phyloP scores from a whole-genome alignment of 345 rosid genomes.

The Microcos paniculata region DNA sequence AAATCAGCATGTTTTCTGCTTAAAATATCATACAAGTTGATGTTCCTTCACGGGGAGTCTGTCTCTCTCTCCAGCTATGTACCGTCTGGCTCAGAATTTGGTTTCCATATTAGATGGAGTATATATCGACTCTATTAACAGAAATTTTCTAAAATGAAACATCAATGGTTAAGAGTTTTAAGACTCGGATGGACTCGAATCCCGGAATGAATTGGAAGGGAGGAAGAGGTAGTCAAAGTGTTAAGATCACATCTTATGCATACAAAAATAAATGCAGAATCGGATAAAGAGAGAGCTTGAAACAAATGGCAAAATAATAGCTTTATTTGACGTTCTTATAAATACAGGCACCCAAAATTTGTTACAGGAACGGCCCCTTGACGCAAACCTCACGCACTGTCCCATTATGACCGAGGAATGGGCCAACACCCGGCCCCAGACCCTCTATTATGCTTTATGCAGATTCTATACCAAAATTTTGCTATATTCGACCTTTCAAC shows the following conservation, averaged over 20 bases:
- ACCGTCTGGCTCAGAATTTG: too few relatives aligned
- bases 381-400: background rate
- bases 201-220: too few relatives aligned
- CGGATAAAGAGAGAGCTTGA: background rate
- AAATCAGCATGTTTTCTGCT: too few relatives aligned
- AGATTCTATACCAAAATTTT: conserved; percentile 13
- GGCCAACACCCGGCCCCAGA: background rate
- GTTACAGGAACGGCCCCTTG: conserved; percentile 9
- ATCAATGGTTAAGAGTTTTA: too few relatives aligned
- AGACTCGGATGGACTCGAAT: too few relatives aligned
- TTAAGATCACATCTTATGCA: background rate
- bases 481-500: conserved; percentile 11
- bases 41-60: background rate
- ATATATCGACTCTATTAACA: background rate
- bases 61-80: background rate
- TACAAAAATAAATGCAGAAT: background rate
- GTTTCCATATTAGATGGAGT: too few relatives aligned
- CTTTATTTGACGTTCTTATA: background rate
- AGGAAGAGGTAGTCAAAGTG: too few relatives aligned
- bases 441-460: conserved; percentile 14
- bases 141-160: background rate
- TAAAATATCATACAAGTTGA: background rate
- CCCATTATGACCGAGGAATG: conserved; percentile 5
- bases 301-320: background rate
- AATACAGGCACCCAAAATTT: conserved; percentile 20